Conservation (phyloP, 2,329 filamentous ascomycete genomes). For the Aspergillus aculeatinus region DNA sequence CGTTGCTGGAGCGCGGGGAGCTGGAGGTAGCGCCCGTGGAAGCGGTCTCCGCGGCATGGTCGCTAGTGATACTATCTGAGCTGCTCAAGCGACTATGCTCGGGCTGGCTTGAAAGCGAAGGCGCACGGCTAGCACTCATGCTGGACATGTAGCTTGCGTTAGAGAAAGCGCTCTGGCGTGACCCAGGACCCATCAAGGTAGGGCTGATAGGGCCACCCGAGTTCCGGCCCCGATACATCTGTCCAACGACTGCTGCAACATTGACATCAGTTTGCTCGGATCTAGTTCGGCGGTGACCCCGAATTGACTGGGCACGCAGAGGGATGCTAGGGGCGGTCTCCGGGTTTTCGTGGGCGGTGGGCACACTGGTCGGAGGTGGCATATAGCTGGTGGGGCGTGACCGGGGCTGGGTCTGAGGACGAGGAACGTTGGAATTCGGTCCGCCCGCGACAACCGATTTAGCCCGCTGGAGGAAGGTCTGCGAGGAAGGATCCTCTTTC, state of each 20-base stretch:
- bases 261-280: conserved; percentile 49
- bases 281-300: conserved; percentile 49
- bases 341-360: conserved; percentile 47
- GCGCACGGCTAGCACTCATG: conserved; percentile 54
- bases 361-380: conserved; percentile 34
- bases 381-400: conserved; percentile 49
- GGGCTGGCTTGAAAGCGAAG: conserved; percentile 51
- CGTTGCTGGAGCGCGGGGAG: conserved; percentile 64
- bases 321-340: conserved; percentile 51
- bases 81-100: conserved; percentile 60
- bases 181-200: conserved; percentile 46
- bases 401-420: conserved; percentile 31
- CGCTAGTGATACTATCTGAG: conserved; percentile 59
- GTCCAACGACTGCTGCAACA: conserved; percentile 74
- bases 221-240: conserved; percentile 76
- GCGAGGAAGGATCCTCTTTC: conserved; percentile 49
- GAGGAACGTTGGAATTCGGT: conserved; percentile 33
- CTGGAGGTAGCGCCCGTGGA: conserved; percentile 50
- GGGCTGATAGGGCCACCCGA: conserved; percentile 56
- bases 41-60: conserved; percentile 45
- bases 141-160: conserved; percentile 53
- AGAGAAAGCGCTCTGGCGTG: conserved; percentile 42
- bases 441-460: conserved; percentile 56
- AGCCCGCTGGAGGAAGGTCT: conserved; percentile 58
- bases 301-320: conserved; percentile 44